A percentile compares a stretch with the other conserved stretches of the same genome.
phyloP scores from a whole-genome alignment of 305 asterid species.

The Fraxinus sp. region DNA sequence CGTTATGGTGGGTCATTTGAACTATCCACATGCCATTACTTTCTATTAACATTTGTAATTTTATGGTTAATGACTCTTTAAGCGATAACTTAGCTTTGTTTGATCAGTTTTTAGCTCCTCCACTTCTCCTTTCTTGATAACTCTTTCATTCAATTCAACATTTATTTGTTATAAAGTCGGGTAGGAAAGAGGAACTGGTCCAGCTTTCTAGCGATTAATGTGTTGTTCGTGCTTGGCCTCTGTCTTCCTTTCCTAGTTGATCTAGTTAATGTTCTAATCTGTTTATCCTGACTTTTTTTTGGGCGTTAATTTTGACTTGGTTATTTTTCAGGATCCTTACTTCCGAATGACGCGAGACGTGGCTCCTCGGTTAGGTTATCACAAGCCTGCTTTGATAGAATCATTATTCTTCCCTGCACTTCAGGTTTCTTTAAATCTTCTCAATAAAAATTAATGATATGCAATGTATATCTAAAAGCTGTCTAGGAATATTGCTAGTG shows the following conservation, averaged over 20 bases:
- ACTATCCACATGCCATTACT: neutral
- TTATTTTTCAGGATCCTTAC: constrained; percentile 76
- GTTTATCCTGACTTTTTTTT: neutral
- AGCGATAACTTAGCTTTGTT: neutral
- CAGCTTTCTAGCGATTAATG: neutral
- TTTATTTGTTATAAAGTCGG: neutral
- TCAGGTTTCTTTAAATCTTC: constrained; percentile 51
- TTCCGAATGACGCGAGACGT: constrained; percentile 98
- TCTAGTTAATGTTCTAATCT: neutral
- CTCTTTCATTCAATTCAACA: neutral
- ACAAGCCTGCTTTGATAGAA: constrained; percentile 90
- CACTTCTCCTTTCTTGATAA: neutral
- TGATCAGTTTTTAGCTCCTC: neutral
- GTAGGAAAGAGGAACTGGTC: neutral
- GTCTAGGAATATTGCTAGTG: neutral
- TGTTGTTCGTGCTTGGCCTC: neutral
- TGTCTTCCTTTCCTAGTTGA: neutral
- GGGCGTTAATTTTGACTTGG: neutral
- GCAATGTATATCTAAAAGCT: neutral
- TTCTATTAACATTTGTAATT: neutral
- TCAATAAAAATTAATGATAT: neutral
- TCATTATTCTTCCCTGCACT: constrained; percentile 94
- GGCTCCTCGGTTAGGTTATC: constrained; percentile 89
- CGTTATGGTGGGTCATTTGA: neutral
- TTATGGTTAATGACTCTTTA: neutral